These are phyloP conservation scores for Arctium minus DNA, from an alignment of 129 eudicot genomes.

Conservation along the genomic window DNA sequence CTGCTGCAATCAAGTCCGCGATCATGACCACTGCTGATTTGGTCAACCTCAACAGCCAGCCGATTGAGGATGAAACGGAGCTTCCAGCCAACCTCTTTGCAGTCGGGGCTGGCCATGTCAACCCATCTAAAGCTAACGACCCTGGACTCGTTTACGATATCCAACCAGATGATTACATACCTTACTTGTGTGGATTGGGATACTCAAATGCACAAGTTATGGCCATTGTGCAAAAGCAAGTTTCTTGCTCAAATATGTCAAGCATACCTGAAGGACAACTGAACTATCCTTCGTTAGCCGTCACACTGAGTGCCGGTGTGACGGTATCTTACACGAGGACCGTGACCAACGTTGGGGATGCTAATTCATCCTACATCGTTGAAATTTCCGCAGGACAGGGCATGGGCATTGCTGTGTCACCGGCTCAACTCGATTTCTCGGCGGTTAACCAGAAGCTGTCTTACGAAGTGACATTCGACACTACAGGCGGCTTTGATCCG, in stretches of 20 bases:
- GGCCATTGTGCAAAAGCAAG: slow-evolving; percentile 22
- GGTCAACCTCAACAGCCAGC: slow-evolving; percentile 34
- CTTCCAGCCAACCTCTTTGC: slow-evolving; percentile 42
- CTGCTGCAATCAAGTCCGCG: slow-evolving; percentile 56
- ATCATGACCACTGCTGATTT: slow-evolving; percentile 50
- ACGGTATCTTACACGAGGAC: slow-evolving; percentile 35
- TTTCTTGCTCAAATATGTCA: slow-evolving; percentile 23
- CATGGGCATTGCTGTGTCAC: slow-evolving; percentile 25
- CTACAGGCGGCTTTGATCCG: not conserved
- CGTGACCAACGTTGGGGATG: slow-evolving; percentile 56
- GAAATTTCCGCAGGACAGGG: slow-evolving; percentile 13
- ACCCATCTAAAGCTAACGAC: slow-evolving; percentile 48
- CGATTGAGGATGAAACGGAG: slow-evolving; percentile 34
- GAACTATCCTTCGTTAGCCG: slow-evolving; percentile 51
- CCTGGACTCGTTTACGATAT: slow-evolving; percentile 46
- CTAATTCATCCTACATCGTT: slow-evolving; percentile 30
- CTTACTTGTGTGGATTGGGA: slow-evolving; percentile 42
- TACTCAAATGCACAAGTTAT: slow-evolving; percentile 30
- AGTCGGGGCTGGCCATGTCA: slow-evolving; percentile 49
- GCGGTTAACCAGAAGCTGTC: slow-evolving; percentile 31
- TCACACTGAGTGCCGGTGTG: slow-evolving; percentile 13
- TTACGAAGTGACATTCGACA: slow-evolving; percentile 28
- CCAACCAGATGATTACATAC: slow-evolving; percentile 41
- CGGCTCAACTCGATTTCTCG: slow-evolving; percentile 29
- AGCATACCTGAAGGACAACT: slow-evolving; percentile 37